Evolutionary conservation across 164 flowering plant species (phyloP).

Genomic region (Tetracentron sinense): DNA sequence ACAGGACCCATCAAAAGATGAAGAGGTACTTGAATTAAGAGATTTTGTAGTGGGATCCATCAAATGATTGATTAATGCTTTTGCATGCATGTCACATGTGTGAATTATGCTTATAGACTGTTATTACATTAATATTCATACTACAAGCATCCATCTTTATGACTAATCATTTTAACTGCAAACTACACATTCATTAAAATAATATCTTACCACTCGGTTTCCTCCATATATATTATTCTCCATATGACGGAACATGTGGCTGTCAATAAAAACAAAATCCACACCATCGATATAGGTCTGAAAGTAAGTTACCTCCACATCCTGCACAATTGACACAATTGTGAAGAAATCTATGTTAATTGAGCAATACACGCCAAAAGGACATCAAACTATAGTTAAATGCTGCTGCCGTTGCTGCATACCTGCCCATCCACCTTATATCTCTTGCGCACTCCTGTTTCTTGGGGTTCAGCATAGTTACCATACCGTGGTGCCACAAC

Average conservation of each 20-base stretch:
- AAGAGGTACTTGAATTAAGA: background rate
- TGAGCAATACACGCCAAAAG: constrained; percentile 1
- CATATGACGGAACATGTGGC: constrained; percentile 49
- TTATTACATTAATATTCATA: background rate
- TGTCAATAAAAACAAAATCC: constrained; percentile 86
- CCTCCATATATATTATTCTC: constrained; percentile 82
- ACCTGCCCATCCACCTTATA: constrained; percentile 86
- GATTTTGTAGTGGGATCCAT: no score
- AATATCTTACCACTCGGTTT: constrained; percentile 30
- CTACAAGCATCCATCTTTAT: background rate
- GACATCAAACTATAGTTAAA: no score
- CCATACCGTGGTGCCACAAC: no score
- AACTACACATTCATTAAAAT: no score
- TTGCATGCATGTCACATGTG: background rate
- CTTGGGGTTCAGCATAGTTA: constrained; percentile 63
- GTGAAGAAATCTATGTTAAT: background rate
- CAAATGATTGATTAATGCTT: background rate
- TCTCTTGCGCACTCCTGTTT: constrained; percentile 52
- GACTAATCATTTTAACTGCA: background rate
- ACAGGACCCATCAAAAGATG: background rate
- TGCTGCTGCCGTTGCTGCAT: constrained; percentile 11
- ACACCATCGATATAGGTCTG: constrained; percentile 87
- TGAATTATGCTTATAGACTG: background rate
- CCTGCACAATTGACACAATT: constrained; percentile 44
- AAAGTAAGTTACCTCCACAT: constrained; percentile 65